Conservation (phyloP, 164 flowering plant species). For the Nelumbo lutea region DNA sequence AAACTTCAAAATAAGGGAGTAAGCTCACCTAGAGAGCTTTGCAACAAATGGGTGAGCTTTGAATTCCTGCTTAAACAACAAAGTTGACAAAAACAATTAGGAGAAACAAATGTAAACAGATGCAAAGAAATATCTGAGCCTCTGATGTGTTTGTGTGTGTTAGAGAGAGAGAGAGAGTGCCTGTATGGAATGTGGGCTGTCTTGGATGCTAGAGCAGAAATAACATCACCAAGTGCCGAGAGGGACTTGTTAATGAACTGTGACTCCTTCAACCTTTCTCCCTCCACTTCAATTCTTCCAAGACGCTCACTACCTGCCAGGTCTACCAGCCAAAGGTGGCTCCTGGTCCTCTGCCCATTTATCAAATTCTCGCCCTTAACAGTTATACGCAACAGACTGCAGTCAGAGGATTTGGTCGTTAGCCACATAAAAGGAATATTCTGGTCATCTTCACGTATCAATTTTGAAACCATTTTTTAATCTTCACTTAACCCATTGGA, state of each 20-base stretch:
- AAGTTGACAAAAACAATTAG: not conserved
- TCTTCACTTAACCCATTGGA: no score
- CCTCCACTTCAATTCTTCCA: slow-evolving; percentile 75
- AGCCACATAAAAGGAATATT: not conserved
- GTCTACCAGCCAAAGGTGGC: slow-evolving; percentile 85
- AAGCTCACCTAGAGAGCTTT: slow-evolving; percentile 79
- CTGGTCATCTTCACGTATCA: not conserved
- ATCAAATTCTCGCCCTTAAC: slow-evolving; percentile 62
- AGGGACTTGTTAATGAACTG: slow-evolving; percentile 81
- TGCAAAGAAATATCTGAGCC: no score
- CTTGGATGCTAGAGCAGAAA: slow-evolving; percentile 75
- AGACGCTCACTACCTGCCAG: slow-evolving; percentile 92
- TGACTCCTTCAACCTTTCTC: slow-evolving; percentile 84
- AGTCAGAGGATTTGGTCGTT: not conserved
- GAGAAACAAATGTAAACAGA: not conserved
- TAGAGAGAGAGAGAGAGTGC: slow-evolving; percentile 16
- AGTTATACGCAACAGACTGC: slow-evolving; percentile 71
- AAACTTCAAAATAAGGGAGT: not conserved
- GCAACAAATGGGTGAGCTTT: slow-evolving; percentile 91
- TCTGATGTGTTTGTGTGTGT: no score
- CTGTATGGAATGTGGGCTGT: slow-evolving; percentile 79
- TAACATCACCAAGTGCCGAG: slow-evolving; percentile 86
- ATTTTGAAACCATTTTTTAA: no score
- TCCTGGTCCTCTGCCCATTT: slow-evolving; percentile 60
- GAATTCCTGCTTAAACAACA: slow-evolving; percentile 56